Percentiles rank a stretch among this genome's conserved stretches.
Conservation (phyloP, 805 yeast genomes). For the Pichia kluyveri region DNA sequence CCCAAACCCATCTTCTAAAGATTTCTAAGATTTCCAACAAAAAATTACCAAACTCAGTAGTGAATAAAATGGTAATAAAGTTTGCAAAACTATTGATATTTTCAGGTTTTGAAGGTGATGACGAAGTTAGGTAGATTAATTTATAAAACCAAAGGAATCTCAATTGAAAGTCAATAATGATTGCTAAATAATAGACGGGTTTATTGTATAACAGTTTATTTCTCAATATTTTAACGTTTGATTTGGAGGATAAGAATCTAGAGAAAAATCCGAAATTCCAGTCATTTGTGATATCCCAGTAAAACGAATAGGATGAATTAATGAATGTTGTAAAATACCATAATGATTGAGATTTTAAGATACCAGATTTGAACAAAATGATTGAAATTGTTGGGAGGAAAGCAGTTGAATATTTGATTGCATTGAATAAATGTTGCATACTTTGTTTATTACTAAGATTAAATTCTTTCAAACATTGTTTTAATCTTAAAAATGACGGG, state of each 20-base stretch:
- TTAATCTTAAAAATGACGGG: slow-evolving; percentile 70
- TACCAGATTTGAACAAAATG: slow-evolving; percentile 19
- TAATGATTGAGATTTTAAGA: slow-evolving; percentile 23
- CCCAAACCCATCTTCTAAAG: slow-evolving; percentile 84
- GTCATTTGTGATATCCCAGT: slow-evolving; percentile 87
- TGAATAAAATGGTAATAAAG: slow-evolving; percentile 20
- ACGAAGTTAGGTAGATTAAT: slow-evolving; percentile 13
- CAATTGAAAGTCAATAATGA: slow-evolving; percentile 50
- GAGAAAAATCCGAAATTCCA: slow-evolving; percentile 67
- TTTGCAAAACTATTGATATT: slow-evolving; percentile 6
- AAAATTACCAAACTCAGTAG: slow-evolving; percentile 54
- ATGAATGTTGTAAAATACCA: slow-evolving; percentile 41
- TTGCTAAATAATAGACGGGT: slow-evolving; percentile 45
- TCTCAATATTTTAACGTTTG: slow-evolving; percentile 20
- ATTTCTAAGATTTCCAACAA: slow-evolving; percentile 67
- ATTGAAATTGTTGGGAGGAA: slow-evolving; percentile 41
- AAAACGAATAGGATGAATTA: slow-evolving; percentile 69
- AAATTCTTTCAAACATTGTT: slow-evolving; percentile 75
- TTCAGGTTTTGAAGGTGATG: background rate
- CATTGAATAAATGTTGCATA: slow-evolving; percentile 54
- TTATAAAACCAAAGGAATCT: slow-evolving; percentile 74
- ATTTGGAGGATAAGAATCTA: slow-evolving; percentile 14
- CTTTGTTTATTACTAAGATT: slow-evolving; percentile 34
- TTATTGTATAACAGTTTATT: slow-evolving; percentile 24
- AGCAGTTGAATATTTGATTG: slow-evolving; percentile 64